Evolutionary conservation across 805 yeast genomes (phyloP).

Genomic region (Torulaspora franciscae): DNA sequence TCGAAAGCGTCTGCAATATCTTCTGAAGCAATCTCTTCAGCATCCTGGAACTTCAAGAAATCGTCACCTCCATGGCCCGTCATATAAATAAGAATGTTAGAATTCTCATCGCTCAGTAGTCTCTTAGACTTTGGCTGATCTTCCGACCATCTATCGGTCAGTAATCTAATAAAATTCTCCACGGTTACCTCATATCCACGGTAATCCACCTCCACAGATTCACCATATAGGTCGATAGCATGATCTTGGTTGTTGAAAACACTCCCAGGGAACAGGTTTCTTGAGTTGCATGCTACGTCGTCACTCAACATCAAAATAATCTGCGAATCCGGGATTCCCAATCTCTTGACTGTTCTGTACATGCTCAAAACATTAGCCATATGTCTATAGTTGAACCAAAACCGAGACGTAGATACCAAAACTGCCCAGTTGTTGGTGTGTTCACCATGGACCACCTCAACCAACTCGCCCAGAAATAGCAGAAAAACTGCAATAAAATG

Average conservation of each 20-base stretch:
- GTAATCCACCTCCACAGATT: slow-evolving; percentile 91
- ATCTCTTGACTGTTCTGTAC: slow-evolving; percentile 90
- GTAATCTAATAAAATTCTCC: slow-evolving; percentile 84
- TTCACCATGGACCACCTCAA: slow-evolving; percentile 8
- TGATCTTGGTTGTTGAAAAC: slow-evolving; percentile 92
- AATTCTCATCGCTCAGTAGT: slow-evolving; percentile 84
- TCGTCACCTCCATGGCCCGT: slow-evolving; percentile 99
- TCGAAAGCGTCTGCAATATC: slow-evolving; percentile 96
- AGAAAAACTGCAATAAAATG: neutral
- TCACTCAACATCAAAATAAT: slow-evolving; percentile 94
- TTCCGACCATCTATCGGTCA: slow-evolving; percentile 94
- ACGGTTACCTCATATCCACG: slow-evolving; percentile 98
- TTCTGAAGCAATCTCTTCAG: slow-evolving; percentile 92
- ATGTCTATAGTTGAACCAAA: slow-evolving; percentile 98
- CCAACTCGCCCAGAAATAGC: slow-evolving; percentile 2
- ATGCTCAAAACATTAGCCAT: slow-evolving; percentile 93
- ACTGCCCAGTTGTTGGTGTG: slow-evolving; percentile 79
- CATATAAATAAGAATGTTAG: slow-evolving; percentile 89
- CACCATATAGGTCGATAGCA: slow-evolving; percentile 89
- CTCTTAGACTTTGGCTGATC: slow-evolving; percentile 92
- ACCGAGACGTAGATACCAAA: slow-evolving; percentile 88
- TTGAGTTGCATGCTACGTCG: slow-evolving; percentile 94
- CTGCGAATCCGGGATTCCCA: slow-evolving; percentile 97
- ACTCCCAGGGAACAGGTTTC: slow-evolving; percentile 93
- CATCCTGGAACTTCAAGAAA: slow-evolving; percentile 94